Evolutionary conservation across 1,284 basidiomycete species (phyloP), one percentile per base, ranked within the genome.

Genomic region (Moesziomyces sp.): DNA sequence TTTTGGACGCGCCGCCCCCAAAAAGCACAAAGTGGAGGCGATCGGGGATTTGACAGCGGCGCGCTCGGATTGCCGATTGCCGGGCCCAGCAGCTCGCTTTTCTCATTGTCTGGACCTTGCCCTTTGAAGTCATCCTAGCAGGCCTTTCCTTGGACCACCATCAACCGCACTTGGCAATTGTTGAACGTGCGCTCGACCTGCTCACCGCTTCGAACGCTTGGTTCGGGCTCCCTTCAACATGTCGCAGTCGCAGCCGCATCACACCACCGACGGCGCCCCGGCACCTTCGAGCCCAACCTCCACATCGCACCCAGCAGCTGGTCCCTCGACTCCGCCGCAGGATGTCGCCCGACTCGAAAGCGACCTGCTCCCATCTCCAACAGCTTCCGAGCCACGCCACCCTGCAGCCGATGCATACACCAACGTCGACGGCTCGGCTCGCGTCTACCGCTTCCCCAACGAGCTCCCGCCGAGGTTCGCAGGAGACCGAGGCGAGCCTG

Each of bases 351-450:
- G 50, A 26, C 63, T 72, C 47, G 63, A 66, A 26, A 50, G 49
- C 46, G 69, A 72, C 18, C 50, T 72, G 11, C 66, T 72, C 0
- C 69, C 69, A 19, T 72, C 69, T 11, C 69, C 69, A 13, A 56
- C 69, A 4, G 58, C 59, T 10, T 53, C 63, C 9, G 46, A 48
- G 1, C 24, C 38, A 13, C 28, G 35, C 5, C 40, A 0, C 11
- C 5, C 49, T n/a, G 10, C 13, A 1, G 1, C 19, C 18, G 10
- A 44, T 18, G 43, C 43, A n/a, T 48, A 48, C 38, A 44, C 54
- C 33, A 74, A 74, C 35, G 49, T 62, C 21, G 66, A 74, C 21
- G 58, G 62, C 14, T 69, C 71, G 9, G 57, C 66, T 10, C 54
- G 61, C 30, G 52, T 69, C 8, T 74, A 69, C 26, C 61, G 61